These are phyloP conservation scores for Boletus coccyginus DNA, from an alignment of 768 basidiomycete genomes.

Conservation along the genomic window DNA sequence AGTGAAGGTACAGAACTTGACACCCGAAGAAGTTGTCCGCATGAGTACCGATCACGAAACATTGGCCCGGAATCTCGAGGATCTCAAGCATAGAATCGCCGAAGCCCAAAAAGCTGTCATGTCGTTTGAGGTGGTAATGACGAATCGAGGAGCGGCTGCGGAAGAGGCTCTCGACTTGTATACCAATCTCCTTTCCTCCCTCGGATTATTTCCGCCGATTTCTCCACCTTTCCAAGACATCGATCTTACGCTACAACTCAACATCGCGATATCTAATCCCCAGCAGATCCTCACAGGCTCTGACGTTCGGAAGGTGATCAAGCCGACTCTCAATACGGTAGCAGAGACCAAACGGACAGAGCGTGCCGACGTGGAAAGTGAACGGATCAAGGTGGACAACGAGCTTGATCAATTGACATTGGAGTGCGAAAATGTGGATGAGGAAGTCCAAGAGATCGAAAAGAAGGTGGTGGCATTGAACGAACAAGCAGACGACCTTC, in stretches of 20 bases:
- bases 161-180: conserved; percentile 84
- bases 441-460: conserved; percentile 71
- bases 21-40: conserved; percentile 84
- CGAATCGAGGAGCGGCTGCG: conserved; percentile 73
- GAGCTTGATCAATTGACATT: conserved; percentile 74
- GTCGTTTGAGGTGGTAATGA: conserved; percentile 80
- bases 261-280: conserved; percentile 70
- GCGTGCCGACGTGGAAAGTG: conserved; percentile 68
- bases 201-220: conserved; percentile 77
- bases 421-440: conserved; percentile 79
- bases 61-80: conserved; percentile 68
- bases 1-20: conserved; percentile 85
- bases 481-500: conserved; percentile 76
- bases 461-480: conserved; percentile 68
- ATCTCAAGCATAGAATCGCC: conserved; percentile 70
- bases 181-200: conserved; percentile 64
- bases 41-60: conserved; percentile 91
- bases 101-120: conserved; percentile 72
- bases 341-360: conserved; percentile 72
- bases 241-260: conserved; percentile 79
- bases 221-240: conserved; percentile 67
- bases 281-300: conserved; percentile 65
- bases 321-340: conserved; percentile 70
- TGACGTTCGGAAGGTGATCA: conserved; percentile 69
- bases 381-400: conserved; percentile 77